These are phyloP conservation scores for Dioscorea alata DNA, from an alignment of 106 monocot species.

Conservation along the genomic window DNA sequence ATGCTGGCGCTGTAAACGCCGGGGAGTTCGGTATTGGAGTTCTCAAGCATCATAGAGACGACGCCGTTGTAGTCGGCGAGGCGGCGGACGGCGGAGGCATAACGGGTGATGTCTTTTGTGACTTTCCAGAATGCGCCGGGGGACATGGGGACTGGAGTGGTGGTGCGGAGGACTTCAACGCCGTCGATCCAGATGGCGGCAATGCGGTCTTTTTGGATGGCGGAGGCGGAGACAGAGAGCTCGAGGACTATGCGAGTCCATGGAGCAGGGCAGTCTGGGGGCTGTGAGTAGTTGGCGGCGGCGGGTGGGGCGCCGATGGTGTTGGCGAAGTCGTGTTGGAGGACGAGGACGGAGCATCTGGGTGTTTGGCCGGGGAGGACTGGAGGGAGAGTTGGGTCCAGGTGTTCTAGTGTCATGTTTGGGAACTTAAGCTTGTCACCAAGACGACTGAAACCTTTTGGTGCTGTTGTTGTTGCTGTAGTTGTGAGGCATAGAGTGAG, in stretches of 20 bases:
- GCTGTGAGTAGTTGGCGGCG: slow-evolving; percentile 21
- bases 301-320: slow-evolving; percentile 25
- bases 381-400: slow-evolving; percentile 28
- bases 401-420: slow-evolving; percentile 3
- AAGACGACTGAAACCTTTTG: too few species aligned
- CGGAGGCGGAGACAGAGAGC: slow-evolving; percentile 18
- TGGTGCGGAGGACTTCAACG: slow-evolving; percentile 34
- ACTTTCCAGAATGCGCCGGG: slow-evolving; percentile 26
- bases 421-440: background rate
- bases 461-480: too few species aligned
- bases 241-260: slow-evolving; percentile 26
- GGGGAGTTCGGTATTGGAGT: slow-evolving; percentile 19
- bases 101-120: slow-evolving; percentile 29
- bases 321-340: slow-evolving; percentile 30
- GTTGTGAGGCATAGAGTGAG: too few species aligned
- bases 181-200: slow-evolving; percentile 36
- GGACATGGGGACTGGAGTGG: slow-evolving; percentile 27
- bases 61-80: background rate
- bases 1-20: slow-evolving; percentile 31
- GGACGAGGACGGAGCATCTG: slow-evolving; percentile 13
- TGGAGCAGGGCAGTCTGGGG: slow-evolving; percentile 3
- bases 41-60: slow-evolving; percentile 23
- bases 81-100: slow-evolving; percentile 14
- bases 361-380: slow-evolving; percentile 10
- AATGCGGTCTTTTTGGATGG: slow-evolving; percentile 23